phyloP scores from a whole-genome alignment of 495 filamentous ascomycete species.

The Aspergillus steynii region DNA sequence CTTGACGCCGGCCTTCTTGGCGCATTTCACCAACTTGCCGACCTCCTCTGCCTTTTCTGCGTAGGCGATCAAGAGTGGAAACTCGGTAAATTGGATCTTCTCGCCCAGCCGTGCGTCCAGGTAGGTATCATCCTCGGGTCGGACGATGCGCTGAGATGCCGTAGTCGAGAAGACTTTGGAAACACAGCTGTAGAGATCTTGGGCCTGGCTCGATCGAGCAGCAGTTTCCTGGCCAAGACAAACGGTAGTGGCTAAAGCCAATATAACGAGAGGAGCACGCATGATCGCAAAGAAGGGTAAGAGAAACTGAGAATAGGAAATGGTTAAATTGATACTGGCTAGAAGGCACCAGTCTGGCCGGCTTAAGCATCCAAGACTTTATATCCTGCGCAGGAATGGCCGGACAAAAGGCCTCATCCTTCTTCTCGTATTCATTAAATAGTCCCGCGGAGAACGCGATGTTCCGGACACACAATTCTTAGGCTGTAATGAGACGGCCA shows the following conservation, averaged over 20 bases:
- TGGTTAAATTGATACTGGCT: not conserved
- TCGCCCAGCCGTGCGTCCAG: not conserved
- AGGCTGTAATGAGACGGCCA: not conserved
- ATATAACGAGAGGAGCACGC: not conserved
- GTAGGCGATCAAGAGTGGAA: not conserved
- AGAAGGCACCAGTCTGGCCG: not conserved
- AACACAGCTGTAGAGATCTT: not conserved
- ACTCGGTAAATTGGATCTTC: not conserved
- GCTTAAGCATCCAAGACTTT: not conserved
- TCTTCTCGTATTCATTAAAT: not conserved
- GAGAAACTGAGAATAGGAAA: not conserved
- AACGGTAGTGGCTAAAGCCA: not conserved
- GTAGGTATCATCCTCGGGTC: not conserved
- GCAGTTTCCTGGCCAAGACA: not conserved
- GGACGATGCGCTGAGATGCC: not conserved
- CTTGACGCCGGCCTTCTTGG: not conserved
- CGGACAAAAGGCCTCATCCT: not conserved
- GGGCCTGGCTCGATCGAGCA: not conserved
- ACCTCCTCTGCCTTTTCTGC: not conserved
- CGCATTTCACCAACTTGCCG: not conserved
- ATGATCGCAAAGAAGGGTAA: not conserved
- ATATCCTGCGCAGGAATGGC: not conserved
- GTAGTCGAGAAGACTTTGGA: not conserved
- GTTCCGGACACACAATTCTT: not conserved
- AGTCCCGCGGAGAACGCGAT: not conserved